Percentiles rank a stretch among this genome's conserved stretches.
phyloP scores from a whole-genome alignment of 139 green algal genomes.

The Micractinium sp. region DNA sequence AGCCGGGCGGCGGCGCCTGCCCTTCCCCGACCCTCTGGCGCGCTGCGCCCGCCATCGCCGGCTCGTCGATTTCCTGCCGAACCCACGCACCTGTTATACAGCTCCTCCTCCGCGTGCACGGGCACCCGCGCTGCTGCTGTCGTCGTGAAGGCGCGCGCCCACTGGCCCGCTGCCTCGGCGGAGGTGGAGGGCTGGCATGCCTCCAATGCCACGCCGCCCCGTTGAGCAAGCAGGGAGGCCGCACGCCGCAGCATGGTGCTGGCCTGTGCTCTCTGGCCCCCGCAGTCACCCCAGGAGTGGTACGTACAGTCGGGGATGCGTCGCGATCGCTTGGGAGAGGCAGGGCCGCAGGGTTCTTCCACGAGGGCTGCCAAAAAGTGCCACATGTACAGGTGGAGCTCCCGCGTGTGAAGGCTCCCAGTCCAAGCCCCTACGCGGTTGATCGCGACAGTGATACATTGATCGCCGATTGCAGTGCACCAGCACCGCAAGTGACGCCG shows the following conservation, averaged over 20 bases:
- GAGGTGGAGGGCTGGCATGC: not conserved
- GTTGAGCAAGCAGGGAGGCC: not conserved
- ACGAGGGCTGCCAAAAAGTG: no score
- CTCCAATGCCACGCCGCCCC: not conserved
- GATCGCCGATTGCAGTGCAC: no score
- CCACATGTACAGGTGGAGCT: no score
- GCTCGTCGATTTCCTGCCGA: not conserved
- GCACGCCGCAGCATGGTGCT: conserved; percentile 17
- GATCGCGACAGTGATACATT: no score
- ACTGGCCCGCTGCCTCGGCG: not conserved
- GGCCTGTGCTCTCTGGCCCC: no score
- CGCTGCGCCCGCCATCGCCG: not conserved
- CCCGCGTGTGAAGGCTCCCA: no score
- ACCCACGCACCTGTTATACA: conserved; percentile 46
- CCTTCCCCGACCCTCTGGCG: not conserved
- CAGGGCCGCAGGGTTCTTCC: no score
- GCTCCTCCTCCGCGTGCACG: conserved; percentile 51
- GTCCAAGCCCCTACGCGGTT: no score
- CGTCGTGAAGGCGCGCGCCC: conserved; percentile 21
- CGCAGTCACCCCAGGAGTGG: no score
- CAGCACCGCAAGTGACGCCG: no score
- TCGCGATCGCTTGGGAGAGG: no score
- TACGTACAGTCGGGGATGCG: no score
- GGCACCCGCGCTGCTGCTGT: not conserved
- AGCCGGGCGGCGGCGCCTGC: not conserved